phyloP scores from a whole-genome alignment of 2,329 filamentous ascomycete genomes.

The Fusarium fujikuroi region DNA sequence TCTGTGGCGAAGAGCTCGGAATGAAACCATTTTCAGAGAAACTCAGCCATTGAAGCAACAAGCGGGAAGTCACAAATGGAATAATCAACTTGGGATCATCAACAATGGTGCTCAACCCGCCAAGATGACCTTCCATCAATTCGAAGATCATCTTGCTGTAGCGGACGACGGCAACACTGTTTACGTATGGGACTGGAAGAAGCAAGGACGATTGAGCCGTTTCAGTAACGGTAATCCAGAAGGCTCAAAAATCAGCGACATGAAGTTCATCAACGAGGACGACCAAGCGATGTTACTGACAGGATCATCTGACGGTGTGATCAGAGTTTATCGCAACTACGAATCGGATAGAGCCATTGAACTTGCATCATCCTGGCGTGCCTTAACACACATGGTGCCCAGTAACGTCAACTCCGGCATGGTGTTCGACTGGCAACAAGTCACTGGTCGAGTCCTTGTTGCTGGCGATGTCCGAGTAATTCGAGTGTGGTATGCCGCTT shows the following conservation, averaged over 20 bases:
- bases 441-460: slow-evolving; percentile 93
- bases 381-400: slow-evolving; percentile 91
- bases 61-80: slow-evolving; percentile 88
- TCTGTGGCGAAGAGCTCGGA: slow-evolving; percentile 90
- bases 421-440: slow-evolving; percentile 99
- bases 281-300: slow-evolving; percentile 95
- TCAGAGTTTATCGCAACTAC: slow-evolving; percentile 94
- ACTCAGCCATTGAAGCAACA: slow-evolving; percentile 94
- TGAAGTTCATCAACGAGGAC: slow-evolving; percentile 98
- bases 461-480: slow-evolving; percentile 97
- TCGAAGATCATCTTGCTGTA: slow-evolving; percentile 93
- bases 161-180: slow-evolving; percentile 93
- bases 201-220: slow-evolving; percentile 76
- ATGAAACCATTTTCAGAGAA: slow-evolving; percentile 90
- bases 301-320: slow-evolving; percentile 92
- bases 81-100: slow-evolving; percentile 81
- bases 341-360: slow-evolving; percentile 80
- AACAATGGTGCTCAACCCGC: slow-evolving; percentile 90
- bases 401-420: slow-evolving; percentile 95
- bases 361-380: slow-evolving; percentile 90
- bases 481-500: slow-evolving; percentile 93
- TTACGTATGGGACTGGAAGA: slow-evolving; percentile 93
- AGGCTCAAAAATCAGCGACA: slow-evolving; percentile 91
- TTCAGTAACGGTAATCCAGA: slow-evolving; percentile 96
- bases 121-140: slow-evolving; percentile 97